phyloP scores from a whole-genome alignment of 225 moss, liverwort and hornwort species.

The Climacium dendroides region DNA sequence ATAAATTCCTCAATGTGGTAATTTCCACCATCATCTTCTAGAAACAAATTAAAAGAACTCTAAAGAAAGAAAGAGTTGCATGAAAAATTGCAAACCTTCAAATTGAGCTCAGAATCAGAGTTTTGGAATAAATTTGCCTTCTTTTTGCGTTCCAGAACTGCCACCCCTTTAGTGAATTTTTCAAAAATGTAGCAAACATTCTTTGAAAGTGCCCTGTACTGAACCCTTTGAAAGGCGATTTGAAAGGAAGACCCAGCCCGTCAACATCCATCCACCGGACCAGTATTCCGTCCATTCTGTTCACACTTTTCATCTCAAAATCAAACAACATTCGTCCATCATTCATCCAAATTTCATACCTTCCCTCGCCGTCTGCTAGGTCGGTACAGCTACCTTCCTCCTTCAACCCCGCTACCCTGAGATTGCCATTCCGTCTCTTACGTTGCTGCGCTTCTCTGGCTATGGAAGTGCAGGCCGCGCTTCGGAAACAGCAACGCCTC shows the following conservation, averaged over 20 bases:
- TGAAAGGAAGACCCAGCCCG: background rate
- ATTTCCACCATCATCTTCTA: background rate
- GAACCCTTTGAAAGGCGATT: background rate
- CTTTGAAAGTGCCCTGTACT: background rate
- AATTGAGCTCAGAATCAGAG: background rate
- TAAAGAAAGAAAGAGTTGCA: background rate
- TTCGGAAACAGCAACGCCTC: background rate
- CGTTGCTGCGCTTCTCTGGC: conserved; percentile 1
- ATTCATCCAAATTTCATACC: background rate
- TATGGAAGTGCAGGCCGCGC: conserved; percentile 3
- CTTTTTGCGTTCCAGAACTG: background rate
- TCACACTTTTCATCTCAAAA: background rate
- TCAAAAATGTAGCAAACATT: background rate
- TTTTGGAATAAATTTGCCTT: background rate
- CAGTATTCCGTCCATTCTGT: background rate
- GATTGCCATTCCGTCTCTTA: background rate
- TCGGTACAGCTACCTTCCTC: background rate
- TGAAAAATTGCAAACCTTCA: background rate
- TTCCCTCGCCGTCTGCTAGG: background rate
- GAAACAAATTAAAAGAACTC: background rate
- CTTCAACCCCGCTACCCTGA: background rate
- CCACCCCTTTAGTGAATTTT: background rate
- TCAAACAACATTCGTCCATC: background rate
- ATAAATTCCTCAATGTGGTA: no score
- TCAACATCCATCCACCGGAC: background rate